phyloP scores from a whole-genome alignment of 345 rosid species.

The Ceriops tagal region DNA sequence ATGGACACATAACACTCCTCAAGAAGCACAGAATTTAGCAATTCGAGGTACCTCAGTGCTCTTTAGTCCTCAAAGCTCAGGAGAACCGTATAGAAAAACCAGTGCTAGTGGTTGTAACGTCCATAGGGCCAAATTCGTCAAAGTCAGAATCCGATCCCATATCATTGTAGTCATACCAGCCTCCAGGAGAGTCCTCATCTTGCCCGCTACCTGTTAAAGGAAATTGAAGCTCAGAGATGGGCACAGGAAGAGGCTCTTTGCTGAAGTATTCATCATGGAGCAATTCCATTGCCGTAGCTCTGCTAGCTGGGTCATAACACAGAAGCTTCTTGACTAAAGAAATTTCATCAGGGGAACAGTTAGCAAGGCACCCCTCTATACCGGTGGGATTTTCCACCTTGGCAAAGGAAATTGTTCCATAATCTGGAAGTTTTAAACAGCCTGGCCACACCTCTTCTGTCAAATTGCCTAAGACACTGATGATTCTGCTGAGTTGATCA shows the following conservation, averaged over 20 bases:
- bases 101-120: constrained; percentile 42
- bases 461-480: constrained; percentile 67
- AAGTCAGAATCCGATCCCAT: constrained; percentile 26
- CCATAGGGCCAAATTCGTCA: constrained; percentile 49
- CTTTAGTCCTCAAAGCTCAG: constrained; percentile 10
- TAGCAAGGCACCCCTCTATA: constrained; percentile 52
- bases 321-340: constrained; percentile 63
- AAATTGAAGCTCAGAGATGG: constrained; percentile 57
- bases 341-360: constrained; percentile 50
- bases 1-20: not conserved
- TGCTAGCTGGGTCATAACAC: constrained; percentile 69
- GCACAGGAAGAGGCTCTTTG: constrained; percentile 75
- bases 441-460: constrained; percentile 74
- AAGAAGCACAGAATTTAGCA: not conserved
- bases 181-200: constrained; percentile 47
- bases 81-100: constrained; percentile 68
- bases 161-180: constrained; percentile 19
- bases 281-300: constrained; percentile 74
- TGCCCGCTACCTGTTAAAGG: constrained; percentile 48
- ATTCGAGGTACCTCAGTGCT: not conserved
- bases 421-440: constrained; percentile 76
- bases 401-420: constrained; percentile 63
- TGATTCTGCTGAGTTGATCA: constrained; percentile 73
- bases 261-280: constrained; percentile 63
- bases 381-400: constrained; percentile 71